These are phyloP conservation scores for Arachis monticola DNA, from an alignment of 331 rosid genomes.

Conservation along the genomic window DNA sequence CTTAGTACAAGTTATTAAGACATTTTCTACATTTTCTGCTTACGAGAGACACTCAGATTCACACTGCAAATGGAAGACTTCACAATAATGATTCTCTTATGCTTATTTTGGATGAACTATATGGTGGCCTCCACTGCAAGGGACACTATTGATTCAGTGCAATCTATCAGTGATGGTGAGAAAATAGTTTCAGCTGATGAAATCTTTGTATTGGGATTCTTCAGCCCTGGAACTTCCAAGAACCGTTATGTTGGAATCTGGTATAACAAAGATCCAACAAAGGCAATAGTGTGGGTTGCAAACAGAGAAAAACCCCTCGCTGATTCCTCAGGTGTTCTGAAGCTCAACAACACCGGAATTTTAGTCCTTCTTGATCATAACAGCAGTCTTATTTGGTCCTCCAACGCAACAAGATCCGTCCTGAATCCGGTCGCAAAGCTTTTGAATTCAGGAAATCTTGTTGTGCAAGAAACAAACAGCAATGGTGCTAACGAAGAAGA, in stretches of 20 bases:
- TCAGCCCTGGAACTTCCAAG: not conserved
- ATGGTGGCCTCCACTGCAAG: not conserved
- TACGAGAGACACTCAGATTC: too few relatives aligned
- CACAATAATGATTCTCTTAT: not conserved
- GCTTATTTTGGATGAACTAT: conserved; percentile 1
- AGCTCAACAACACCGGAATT: conserved; percentile 6
- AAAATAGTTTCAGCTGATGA: not conserved
- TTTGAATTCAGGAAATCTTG: not conserved
- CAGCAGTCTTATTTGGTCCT: conserved; percentile 25
- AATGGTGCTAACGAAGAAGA: not conserved
- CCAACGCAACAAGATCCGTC: conserved; percentile 20
- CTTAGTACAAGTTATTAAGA: too few relatives aligned
- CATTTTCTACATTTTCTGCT: too few relatives aligned
- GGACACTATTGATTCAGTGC: not conserved
- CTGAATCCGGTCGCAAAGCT: not conserved
- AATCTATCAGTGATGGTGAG: conserved; percentile 2
- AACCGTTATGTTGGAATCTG: not conserved
- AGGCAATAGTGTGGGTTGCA: not conserved
- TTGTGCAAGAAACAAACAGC: not conserved
- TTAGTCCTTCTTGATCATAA: conserved; percentile 35
- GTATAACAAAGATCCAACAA: not conserved
- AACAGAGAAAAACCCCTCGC: conserved; percentile 14
- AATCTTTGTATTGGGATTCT: too few relatives aligned
- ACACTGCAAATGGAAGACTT: not conserved
- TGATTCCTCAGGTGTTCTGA: not conserved